Percentiles rank a stretch among this genome's conserved stretches.
These are phyloP conservation scores for Diatrype stigma DNA, from an alignment of 2,329 filamentous ascomycete genomes.

Conservation along the genomic window DNA sequence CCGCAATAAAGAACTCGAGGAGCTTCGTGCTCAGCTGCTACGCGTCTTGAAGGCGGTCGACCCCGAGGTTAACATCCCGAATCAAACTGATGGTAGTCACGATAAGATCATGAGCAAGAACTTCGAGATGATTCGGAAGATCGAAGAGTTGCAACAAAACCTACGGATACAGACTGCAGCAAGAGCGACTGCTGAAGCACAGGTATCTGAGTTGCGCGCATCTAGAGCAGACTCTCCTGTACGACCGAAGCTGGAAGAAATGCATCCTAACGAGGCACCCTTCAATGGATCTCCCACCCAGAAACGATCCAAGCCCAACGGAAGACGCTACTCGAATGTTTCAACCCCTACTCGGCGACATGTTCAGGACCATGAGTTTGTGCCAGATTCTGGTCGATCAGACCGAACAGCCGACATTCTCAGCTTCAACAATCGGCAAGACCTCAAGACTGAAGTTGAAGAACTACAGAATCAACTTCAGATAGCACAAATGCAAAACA, in stretches of 20 bases:
- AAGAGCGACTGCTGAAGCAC: constrained; percentile 75
- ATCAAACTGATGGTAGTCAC: constrained; percentile 53
- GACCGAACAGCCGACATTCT: constrained; percentile 82
- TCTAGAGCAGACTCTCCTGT: constrained; percentile 68
- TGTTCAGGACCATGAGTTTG: constrained; percentile 57
- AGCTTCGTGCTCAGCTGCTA: constrained; percentile 75
- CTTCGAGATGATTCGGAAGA: constrained; percentile 80
- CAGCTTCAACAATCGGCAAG: constrained; percentile 83
- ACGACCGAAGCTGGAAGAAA: constrained; percentile 78
- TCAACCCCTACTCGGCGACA: constrained; percentile 75
- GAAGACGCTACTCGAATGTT: constrained; percentile 63
- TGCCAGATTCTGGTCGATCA: constrained; percentile 74
- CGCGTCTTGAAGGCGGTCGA: constrained; percentile 84
- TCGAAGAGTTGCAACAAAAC: constrained; percentile 85
- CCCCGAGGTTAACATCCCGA: constrained; percentile 62
- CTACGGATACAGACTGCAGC: constrained; percentile 79
- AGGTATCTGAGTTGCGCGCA: constrained; percentile 73
- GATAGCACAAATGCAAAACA: constrained; percentile 90
- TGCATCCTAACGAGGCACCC: constrained; percentile 76
- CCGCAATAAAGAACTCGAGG: constrained; percentile 74
- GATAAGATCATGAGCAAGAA: constrained; percentile 68
- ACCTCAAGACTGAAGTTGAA: constrained; percentile 85
- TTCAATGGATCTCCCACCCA: constrained; percentile 71
- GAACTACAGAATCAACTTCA: constrained; percentile 92
- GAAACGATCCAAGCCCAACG: constrained; percentile 50